Conservation (phyloP, 306 rosid species). For the Citrullus colocynthis region DNA sequence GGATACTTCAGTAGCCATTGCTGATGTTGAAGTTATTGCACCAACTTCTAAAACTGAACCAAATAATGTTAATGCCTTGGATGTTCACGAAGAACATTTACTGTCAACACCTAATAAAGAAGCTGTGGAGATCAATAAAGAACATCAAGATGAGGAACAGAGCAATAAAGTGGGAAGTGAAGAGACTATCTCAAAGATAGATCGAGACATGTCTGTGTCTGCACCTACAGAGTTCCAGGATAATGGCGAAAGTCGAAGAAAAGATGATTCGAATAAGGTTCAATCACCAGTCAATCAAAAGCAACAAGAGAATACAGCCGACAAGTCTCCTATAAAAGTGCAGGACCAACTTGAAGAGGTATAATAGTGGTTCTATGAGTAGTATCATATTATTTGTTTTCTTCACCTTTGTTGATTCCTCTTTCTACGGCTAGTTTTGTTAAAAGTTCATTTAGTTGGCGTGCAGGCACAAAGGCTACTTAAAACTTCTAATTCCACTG, state of each 20-base stretch:
- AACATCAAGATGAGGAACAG: constrained; percentile 26
- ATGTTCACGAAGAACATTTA: constrained; percentile 32
- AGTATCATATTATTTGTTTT: background rate
- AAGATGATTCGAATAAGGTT: constrained; percentile 26
- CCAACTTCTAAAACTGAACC: constrained; percentile 32
- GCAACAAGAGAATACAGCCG: constrained; percentile 41
- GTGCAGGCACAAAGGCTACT: constrained; percentile 94
- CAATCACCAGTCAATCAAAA: constrained; percentile 30
- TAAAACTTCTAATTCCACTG: constrained; percentile 72
- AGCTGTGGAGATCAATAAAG: constrained; percentile 27
- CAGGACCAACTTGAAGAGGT: constrained; percentile 96
- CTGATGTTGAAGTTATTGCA: constrained; percentile 25
- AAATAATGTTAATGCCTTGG: constrained; percentile 27
- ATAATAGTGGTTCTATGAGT: constrained; percentile 13
- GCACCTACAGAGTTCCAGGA: constrained; percentile 20
- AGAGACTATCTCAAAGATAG: constrained; percentile 25
- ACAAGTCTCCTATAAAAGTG: constrained; percentile 34
- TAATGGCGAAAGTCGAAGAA: constrained; percentile 23
- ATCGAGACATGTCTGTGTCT: constrained; percentile 34
- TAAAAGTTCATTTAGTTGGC: constrained; percentile 50
- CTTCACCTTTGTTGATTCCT: background rate
- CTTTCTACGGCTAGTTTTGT: constrained; percentile 15
- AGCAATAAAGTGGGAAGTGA: constrained; percentile 24
- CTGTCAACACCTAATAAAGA: constrained; percentile 17
- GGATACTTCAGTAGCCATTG: constrained; percentile 23